Evolutionary conservation across 2,329 filamentous ascomycete genomes (phyloP), one percentile per base, ranked within the genome.

Genomic region (Nothomitra cinnamomea): DNA sequence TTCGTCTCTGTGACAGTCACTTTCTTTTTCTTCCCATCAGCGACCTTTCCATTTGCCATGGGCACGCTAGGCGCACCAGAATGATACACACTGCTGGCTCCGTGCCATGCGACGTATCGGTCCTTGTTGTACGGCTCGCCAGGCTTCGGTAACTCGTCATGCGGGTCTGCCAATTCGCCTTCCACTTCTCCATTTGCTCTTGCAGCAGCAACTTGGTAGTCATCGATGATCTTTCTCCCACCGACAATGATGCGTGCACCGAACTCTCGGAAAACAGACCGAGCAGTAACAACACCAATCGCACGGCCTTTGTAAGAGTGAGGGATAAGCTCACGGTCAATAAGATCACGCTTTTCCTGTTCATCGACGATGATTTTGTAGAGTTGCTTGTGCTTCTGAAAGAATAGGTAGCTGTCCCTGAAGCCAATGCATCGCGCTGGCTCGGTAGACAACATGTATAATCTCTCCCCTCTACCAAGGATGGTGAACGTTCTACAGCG

Each of bases 321-420:
- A 1, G 92, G 92, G 58, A 98, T 95, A 63, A 98, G 84, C 4
- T 94, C 85, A 56, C 92, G 82, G 60, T 94, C 87, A 63, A 98
- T 98, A 72, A 98, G 78, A 67, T 96, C 89, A 56, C 84, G 82
- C 72, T 98, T 98, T 69, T 94, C 90, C n/a, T 92, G 84, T 59
- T 98, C 92, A 61, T 89, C 88, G 54, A 96, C 87, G 62, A 98
- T 95, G 63, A 98, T 95, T 72, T 98, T 98, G 77, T 88, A 92
- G 13, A 98, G 82, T 62, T 88, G 83, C 65, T 86, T 85, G 69
- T 98, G 92, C 70, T 96, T 98, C 58, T 92, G 94, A 74, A 98
- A 98, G 75, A 98, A 95, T 24, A 98, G 79, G 64, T 98, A 98
- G 58, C 89, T 95, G 73, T 98, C 92, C 60, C 92, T 79, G 75